Evolutionary conservation across 2,329 filamentous ascomycete species (phyloP).

Genomic region (Ophioceras dolichostomum): DNA sequence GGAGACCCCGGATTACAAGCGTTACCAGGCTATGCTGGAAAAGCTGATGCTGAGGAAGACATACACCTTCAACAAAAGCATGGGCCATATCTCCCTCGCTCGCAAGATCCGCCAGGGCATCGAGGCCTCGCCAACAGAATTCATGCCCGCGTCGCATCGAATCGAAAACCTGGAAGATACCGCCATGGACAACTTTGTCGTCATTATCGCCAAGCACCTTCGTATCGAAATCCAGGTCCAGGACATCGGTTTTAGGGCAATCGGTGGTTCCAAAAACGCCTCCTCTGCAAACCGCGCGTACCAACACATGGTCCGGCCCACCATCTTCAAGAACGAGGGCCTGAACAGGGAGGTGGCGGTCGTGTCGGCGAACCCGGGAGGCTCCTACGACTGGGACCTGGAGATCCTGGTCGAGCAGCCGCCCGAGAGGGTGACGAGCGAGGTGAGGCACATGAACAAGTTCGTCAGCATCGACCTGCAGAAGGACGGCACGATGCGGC

Average conservation of each 20-base stretch:
- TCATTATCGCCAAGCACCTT: slow-evolving; percentile 8
- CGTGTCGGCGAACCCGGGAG: slow-evolving; percentile 19
- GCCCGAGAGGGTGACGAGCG: neutral
- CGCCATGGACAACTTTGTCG: slow-evolving; percentile 5
- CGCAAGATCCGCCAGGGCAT: neutral
- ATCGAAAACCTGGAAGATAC: slow-evolving; percentile 4
- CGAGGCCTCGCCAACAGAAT: neutral
- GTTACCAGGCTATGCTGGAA: slow-evolving; percentile 2
- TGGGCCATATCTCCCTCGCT: neutral
- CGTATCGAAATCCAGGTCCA: slow-evolving; percentile 10
- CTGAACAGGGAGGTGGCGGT: slow-evolving; percentile 12
- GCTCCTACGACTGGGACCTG: slow-evolving; percentile 23
- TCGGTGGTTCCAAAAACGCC: neutral
- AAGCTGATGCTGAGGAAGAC: neutral
- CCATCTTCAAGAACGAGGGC: slow-evolving; percentile 1
- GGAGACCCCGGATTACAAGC: neutral
- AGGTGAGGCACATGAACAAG: neutral
- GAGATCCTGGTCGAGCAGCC: slow-evolving; percentile 14
- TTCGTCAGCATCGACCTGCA: slow-evolving; percentile 10
- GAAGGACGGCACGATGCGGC: slow-evolving; percentile 14
- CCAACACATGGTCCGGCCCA: slow-evolving; percentile 1
- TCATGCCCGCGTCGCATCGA: neutral
- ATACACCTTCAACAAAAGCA: slow-evolving; percentile 1
- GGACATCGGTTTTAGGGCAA: slow-evolving; percentile 5
- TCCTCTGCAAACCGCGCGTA: too few relatives aligned